Base-by-base conservation (phyloP, 768 basidiomycete genomes). In the Boletus coccyginus region DNA sequence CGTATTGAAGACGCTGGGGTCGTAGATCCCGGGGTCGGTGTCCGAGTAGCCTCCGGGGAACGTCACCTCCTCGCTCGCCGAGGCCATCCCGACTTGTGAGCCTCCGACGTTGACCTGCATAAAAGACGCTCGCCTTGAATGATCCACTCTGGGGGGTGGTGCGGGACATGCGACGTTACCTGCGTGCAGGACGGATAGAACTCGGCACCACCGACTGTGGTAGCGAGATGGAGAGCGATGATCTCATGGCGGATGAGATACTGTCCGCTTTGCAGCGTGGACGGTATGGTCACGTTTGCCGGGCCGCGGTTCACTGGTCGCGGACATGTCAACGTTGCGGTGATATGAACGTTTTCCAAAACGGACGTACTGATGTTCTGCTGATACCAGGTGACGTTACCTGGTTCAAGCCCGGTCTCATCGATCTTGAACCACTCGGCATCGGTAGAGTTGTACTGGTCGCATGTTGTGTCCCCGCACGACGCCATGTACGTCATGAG, bases 171-270 rank as follows among this genome's bases (percentile, higher is more conserved):
- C 1, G 14, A 47, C 2, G 19, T 29, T 49, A 71, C 70, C 68
- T 82, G 81, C 3, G 80, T 76, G 69, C 90, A 93, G 29, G 82
- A 81, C 0, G 87, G 85, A 68, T 93, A 93, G 71, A 91, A 92
- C 71, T 93, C 90, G 1, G 88, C 90, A 19, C 87, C 87, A 7
- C 84, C 83, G 17, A 65, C 11, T 3, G 64, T 60, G n/a, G 66
- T 75, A 7, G 79, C 89, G 45, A 85, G 77, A 64, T 92, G 90
- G 14, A 92, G 81, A 11, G 86, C 85, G 67, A 92, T 85, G 70
- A 92, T 86, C 67, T 92, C 90, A 68, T 90, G 85, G 1, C 90
- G 87, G 65, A 91, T 69, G 56, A 92, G 75, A 69, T 92, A 92
- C 61, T 86, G 81, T 6, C 90, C 90, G 3, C 86, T 72, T 3